Conservation (phyloP, 345 rosid species). For the Anacardium occidentale region DNA sequence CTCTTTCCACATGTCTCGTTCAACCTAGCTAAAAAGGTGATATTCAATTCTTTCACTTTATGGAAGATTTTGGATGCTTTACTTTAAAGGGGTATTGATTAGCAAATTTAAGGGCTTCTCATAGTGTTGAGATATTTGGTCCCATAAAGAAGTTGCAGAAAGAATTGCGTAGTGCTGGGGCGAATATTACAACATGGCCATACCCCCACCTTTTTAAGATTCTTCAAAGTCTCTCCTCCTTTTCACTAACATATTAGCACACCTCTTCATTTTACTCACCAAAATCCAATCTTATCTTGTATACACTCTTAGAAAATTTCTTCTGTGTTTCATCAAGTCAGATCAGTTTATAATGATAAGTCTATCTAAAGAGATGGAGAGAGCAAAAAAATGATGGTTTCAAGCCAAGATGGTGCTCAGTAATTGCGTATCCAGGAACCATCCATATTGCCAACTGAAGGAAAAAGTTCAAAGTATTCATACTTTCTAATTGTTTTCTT, state of each 20-base stretch:
- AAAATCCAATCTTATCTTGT: no score
- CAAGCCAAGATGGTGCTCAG: background rate
- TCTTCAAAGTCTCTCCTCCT: slow-evolving; percentile 21
- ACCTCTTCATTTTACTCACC: no score
- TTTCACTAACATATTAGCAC: slow-evolving; percentile 11
- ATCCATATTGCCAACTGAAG: background rate
- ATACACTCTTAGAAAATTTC: no score
- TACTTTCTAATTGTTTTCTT: slow-evolving; percentile 8
- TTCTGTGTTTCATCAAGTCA: background rate
- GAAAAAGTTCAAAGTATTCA: background rate
- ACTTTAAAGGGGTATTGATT: slow-evolving; percentile 21
- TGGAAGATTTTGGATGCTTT: slow-evolving; percentile 42
- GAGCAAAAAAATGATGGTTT: background rate
- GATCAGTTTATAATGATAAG: no score
- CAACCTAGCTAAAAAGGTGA: slow-evolving; percentile 43
- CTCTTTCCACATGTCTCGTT: slow-evolving; percentile 48
- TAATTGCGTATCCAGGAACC: background rate
- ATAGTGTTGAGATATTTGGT: slow-evolving; percentile 45
- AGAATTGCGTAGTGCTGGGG: slow-evolving; percentile 45
- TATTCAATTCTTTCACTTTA: slow-evolving; percentile 51
- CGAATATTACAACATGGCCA: slow-evolving; percentile 53
- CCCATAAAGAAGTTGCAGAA: slow-evolving; percentile 52
- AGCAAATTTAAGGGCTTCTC: slow-evolving; percentile 21
- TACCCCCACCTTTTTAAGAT: slow-evolving; percentile 35
- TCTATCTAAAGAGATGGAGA: background rate